A percentile compares a stretch with the other conserved stretches of the same genome.
Conservation (phyloP, 805 yeast genomes). For the Candida endomychidarum region DNA sequence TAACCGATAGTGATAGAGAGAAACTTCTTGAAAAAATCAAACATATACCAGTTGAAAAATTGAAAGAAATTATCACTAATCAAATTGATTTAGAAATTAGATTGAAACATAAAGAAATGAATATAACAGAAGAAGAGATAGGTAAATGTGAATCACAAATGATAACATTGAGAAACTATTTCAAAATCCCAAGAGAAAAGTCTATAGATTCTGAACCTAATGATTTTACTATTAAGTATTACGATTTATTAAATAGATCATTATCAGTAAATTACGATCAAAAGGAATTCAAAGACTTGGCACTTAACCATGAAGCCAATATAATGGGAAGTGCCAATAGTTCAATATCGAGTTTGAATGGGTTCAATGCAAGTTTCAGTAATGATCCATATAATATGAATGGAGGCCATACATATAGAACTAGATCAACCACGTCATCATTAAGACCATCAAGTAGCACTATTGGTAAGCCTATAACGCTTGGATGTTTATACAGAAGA, state of each 20-base stretch:
- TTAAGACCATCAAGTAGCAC: conserved; percentile 45
- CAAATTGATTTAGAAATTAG: conserved; percentile 61
- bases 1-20: conserved; percentile 1
- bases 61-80: conserved; percentile 37
- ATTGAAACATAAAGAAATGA: conserved; percentile 56
- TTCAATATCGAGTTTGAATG: background rate
- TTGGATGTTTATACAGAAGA: conserved; percentile 59
- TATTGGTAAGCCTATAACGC: conserved; percentile 6
- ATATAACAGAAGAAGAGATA: conserved; percentile 51
- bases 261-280: conserved; percentile 29
- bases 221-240: conserved; percentile 45
- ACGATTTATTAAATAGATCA: conserved; percentile 34
- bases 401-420: conserved; percentile 37
- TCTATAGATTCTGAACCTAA: conserved; percentile 44
- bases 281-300: conserved; percentile 8
- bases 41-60: conserved; percentile 24
- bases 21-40: conserved; percentile 11
- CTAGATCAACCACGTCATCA: conserved; percentile 52
- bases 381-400: background rate
- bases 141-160: conserved; percentile 59
- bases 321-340: background rate
- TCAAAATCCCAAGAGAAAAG: conserved; percentile 39
- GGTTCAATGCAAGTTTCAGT: background rate
- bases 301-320: conserved; percentile 2
- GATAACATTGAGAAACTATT: conserved; percentile 48